Conservation (phyloP, 257 asterid genomes). For the Solanum corneliomulleri region DNA sequence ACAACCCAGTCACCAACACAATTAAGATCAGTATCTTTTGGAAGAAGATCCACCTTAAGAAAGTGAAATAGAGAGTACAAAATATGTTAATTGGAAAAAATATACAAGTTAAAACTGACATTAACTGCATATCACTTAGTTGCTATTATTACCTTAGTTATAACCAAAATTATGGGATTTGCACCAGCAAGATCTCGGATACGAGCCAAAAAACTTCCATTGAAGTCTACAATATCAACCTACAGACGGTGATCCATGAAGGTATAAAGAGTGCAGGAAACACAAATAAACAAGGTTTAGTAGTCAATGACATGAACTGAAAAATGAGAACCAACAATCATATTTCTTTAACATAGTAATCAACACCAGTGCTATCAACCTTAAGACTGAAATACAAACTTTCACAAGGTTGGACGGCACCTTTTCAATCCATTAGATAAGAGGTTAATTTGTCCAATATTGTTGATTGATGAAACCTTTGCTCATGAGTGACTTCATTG, state of each 20-base stretch:
- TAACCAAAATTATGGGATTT: slow-evolving; percentile 82
- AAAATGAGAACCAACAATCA: neutral
- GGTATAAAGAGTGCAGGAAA: neutral
- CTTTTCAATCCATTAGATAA: neutral
- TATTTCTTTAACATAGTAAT: neutral
- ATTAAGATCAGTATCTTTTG: slow-evolving; percentile 88
- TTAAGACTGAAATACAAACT: neutral
- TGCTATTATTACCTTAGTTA: slow-evolving; percentile 60
- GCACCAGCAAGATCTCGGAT: slow-evolving; percentile 90
- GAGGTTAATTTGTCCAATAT: neutral
- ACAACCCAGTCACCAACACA: slow-evolving; percentile 99
- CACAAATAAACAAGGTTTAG: neutral
- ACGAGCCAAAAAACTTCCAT: slow-evolving; percentile 82
- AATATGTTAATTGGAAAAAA: neutral
- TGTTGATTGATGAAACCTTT: neutral
- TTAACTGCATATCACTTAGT: neutral
- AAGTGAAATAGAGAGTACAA: neutral
- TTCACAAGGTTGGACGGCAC: neutral
- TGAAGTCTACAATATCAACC: slow-evolving; percentile 98
- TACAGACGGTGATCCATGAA: slow-evolving; percentile 13
- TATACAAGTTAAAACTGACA: neutral
- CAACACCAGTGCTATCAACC: neutral
- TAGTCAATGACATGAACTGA: neutral
- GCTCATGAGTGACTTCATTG: neutral
- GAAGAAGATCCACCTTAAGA: slow-evolving; percentile 91